Conservation (phyloP, 129 eudicot genomes). For the Artemisia annua region DNA sequence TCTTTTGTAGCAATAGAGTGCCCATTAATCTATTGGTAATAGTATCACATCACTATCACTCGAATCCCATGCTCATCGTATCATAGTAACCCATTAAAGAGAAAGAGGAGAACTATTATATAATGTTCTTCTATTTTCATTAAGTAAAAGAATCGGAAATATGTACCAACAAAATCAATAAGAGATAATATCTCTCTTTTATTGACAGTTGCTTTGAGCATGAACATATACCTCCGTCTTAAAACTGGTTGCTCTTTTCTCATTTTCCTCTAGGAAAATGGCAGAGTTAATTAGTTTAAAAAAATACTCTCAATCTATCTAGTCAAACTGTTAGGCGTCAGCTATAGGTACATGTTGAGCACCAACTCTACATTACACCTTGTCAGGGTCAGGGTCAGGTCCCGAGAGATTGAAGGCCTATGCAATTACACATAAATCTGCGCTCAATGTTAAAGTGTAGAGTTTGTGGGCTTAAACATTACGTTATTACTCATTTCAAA, state of each 20-base stretch:
- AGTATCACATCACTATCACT: too few relatives aligned
- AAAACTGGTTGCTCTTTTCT: not conserved
- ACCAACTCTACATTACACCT: constrained; percentile 1
- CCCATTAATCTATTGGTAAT: not conserved
- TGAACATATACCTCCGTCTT: constrained; percentile 8
- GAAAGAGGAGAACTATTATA: not conserved
- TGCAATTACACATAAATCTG: not conserved
- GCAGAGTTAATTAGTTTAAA: not conserved
- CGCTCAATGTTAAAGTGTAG: not conserved
- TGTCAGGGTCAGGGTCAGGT: not conserved
- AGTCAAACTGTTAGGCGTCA: not conserved
- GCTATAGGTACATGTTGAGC: not conserved
- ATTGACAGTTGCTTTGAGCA: not conserved
- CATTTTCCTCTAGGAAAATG: constrained; percentile 3
- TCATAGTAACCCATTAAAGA: not conserved
- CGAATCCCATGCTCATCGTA: not conserved
- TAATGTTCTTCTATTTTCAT: not conserved
- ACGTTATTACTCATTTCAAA: not conserved
- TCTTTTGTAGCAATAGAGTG: not conserved
- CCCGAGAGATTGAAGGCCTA: not conserved
- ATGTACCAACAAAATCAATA: constrained; percentile 6
- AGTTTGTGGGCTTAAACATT: not conserved
- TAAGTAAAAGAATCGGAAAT: constrained; percentile 3
- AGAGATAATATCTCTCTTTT: not conserved
- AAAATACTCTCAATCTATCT: not conserved